Conservation (phyloP, 768 basidiomycete species). For the Arthromyces matolae region DNA sequence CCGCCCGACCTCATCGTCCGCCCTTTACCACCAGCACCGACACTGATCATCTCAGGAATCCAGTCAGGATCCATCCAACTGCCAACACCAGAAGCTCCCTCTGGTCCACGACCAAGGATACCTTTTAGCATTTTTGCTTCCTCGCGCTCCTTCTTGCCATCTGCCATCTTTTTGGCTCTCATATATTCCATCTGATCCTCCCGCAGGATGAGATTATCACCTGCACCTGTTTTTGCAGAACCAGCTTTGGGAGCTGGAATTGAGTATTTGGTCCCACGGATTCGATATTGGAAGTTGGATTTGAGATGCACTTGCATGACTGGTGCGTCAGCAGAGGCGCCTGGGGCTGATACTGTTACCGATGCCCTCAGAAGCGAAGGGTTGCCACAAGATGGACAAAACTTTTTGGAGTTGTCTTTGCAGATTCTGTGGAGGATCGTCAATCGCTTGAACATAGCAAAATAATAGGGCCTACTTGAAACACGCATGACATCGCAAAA, state of each 20-base stretch:
- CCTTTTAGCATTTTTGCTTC: constrained; percentile 72
- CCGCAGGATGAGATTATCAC: constrained; percentile 81
- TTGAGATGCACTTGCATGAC: constrained; percentile 89
- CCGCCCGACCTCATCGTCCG: constrained; percentile 45
- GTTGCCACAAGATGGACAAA: constrained; percentile 97
- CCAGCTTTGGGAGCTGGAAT: constrained; percentile 91
- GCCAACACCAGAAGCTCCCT: constrained; percentile 51
- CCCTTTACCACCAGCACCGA: constrained; percentile 69
- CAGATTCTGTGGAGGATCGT: constrained; percentile 61
- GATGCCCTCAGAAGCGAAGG: constrained; percentile 87
- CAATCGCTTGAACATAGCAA: background rate
- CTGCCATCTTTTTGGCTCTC: constrained; percentile 74
- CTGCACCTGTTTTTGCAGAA: constrained; percentile 76
- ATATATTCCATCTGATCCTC: constrained; percentile 91
- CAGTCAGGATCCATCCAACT: constrained; percentile 97
- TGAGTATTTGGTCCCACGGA: constrained; percentile 87
- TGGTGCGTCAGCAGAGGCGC: constrained; percentile 56
- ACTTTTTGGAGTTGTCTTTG: constrained; percentile 91
- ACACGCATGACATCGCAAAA: constrained; percentile 95
- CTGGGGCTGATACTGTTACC: constrained; percentile 75
- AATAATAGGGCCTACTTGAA: constrained; percentile 80
- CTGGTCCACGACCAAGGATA: constrained; percentile 44
- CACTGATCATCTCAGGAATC: constrained; percentile 76
- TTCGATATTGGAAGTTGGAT: constrained; percentile 90
- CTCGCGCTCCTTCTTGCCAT: constrained; percentile 71